Base-by-base conservation (phyloP, 2,329 filamentous ascomycete genomes). In the Paecilomyces sp. region DNA sequence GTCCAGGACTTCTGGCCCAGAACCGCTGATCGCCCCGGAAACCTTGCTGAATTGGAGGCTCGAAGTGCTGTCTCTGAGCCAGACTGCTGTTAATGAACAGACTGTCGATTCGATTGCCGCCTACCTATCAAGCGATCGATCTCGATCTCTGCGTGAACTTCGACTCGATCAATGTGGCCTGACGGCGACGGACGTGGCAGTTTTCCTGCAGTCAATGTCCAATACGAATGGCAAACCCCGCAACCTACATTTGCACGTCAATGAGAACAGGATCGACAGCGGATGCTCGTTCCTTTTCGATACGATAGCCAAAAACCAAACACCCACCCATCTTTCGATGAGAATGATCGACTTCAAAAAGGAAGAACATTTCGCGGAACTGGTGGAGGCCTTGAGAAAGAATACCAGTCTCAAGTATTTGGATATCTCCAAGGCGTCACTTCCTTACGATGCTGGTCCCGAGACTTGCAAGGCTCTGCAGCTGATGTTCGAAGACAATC, bases 361-460 rank as follows among this genome's bases (percentile, higher is more conserved):
- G 61, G 85, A 88, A 66, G 76, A 81, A 11, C 80, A 85, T 60
- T 90, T 90, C 63, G 81, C 84, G 36, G 80, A 85, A 59, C 75
- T 90, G 55, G 78, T 89, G 6, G 75, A 83, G 60, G 86, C 88
- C 1, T 67, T 90, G 55, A 81, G 82, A 4, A 76, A 76, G 51
- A 90, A 90, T 67, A 85, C 77, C 18, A 85, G 85, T 0, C 82
- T 89, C 55, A 80, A 79, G 55, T 85, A 83, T 65, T 74, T 90
- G 15, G 87, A 90, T 69, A 85, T 90, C 28, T 89, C 88, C 1
- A 86, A 88, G 64, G 85, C 85, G 1, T 89, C 87, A 0, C 76
- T 90, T 24, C 88, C 87, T 13, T 86, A 85, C 58, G 87, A 90
- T 68, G 87, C 87, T 2, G 83, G 84, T 8, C 81, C 84, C 9